Evolutionary conservation across 139 green algal species (phyloP), one percentile per base, ranked within the genome.

Genomic region (Asterochloris erici): DNA sequence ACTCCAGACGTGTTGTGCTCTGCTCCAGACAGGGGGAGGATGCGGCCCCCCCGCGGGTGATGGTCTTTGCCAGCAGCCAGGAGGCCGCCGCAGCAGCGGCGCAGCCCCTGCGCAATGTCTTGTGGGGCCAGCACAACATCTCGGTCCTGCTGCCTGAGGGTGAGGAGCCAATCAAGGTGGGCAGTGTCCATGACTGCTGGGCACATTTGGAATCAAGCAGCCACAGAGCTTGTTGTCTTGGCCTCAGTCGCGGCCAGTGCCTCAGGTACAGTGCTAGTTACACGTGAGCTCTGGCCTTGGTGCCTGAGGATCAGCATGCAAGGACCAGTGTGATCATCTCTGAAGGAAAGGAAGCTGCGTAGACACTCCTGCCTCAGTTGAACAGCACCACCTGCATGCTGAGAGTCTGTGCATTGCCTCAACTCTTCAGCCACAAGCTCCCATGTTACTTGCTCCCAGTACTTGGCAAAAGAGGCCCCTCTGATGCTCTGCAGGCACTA

Each of bases 61-160:
- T 96, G 66, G 88, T 94, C 64, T 94, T 94, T 89, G 87, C 86
- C 0, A 63, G 78, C 17, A 88, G 81, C 63, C 87, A 90, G 64
- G 86, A 83, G 0, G 85, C 91, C 54, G 94, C 93, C 9, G 63
- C 74, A 1, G 79, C 75, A 14, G 85, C 91, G 27, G 86, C 91
- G 0, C 85, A 89, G 61, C 91, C 94, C 19, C 87, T 97, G 47
- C 88, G 93, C 29, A 86, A 79, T 23, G 89, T 89, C 27, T 86
- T 98, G 38, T 98, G 94, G 94, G 85, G 85, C 0, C 89, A 95
- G 21, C 93, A 97, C 90, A 88, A 87, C 28, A 85, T 98, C 12
- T 89, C 89, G 0, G 88, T 97, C 82, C 90, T 98, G 87, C 86
- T 98, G 76, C 94, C 94, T 6, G 63, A 82, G 24, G 92, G 93